phyloP scores from a whole-genome alignment of 495 filamentous ascomycete genomes.

The Tuber microsphaerosporum region DNA sequence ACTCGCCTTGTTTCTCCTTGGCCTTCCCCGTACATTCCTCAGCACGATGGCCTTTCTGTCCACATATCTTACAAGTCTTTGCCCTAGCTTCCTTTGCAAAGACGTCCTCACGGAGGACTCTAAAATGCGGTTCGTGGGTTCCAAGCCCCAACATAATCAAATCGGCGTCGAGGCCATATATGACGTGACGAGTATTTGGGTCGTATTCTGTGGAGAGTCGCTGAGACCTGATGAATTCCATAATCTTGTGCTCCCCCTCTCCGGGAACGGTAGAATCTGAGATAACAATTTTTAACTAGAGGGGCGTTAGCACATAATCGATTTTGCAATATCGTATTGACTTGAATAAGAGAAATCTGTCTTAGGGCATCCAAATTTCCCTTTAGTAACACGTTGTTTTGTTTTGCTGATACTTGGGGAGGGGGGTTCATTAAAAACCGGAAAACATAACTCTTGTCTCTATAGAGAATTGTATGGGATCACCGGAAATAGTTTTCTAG shows the following conservation, averaged over 20 bases:
- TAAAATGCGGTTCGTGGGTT: slow-evolving; percentile 96
- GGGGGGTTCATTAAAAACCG: too few species aligned
- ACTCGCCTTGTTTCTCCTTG: slow-evolving; percentile 77
- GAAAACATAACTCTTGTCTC: too few species aligned
- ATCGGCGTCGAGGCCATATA: slow-evolving; percentile 93
- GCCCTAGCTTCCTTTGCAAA: slow-evolving; percentile 81
- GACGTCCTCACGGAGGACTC: slow-evolving; percentile 93
- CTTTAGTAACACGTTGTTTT: too few species aligned
- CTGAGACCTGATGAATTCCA: slow-evolving; percentile 95
- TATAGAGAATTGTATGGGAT: too few species aligned
- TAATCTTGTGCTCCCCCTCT: slow-evolving; percentile 99
- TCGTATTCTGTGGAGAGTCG: slow-evolving; percentile 82
- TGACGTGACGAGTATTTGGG: slow-evolving; percentile 92
- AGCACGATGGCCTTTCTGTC: slow-evolving; percentile 80
- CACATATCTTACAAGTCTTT: slow-evolving; percentile 75
- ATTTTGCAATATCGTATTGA: not conserved
- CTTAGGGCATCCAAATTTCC: too few species aligned
- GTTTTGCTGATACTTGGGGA: too few species aligned
- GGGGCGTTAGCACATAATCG: slow-evolving; percentile 34
- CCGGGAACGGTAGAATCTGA: slow-evolving; percentile 96
- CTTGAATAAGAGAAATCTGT: too few species aligned
- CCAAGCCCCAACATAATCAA: slow-evolving; percentile 97
- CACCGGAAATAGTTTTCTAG: too few species aligned
- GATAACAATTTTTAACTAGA: slow-evolving; percentile 83
- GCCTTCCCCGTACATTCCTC: slow-evolving; percentile 73